Conservation (phyloP, 2,329 filamentous ascomycete species). For the Epichloe sp. region DNA sequence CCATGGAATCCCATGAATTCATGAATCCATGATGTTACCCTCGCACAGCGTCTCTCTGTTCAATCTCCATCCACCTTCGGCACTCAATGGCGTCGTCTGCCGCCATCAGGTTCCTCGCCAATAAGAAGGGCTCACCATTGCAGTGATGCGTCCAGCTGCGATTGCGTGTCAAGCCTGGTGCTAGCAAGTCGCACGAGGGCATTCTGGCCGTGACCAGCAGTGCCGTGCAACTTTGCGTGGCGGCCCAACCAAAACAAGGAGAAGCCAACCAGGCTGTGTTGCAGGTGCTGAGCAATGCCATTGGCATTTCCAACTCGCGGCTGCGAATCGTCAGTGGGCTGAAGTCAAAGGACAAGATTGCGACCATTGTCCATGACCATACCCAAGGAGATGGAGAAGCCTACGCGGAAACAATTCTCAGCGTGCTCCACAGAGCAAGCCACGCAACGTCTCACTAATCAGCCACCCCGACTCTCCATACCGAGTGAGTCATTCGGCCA, state of each 20-base stretch:
- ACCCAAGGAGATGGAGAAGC: conserved; percentile 15
- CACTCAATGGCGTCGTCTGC: conserved; percentile 16
- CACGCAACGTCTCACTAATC: not conserved
- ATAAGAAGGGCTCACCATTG: conserved; percentile 30
- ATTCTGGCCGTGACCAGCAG: conserved; percentile 42
- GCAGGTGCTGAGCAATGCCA: conserved; percentile 44
- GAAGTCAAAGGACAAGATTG: conserved; percentile 52
- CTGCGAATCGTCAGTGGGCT: conserved; percentile 48
- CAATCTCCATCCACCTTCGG: not conserved
- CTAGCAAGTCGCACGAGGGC: conserved; percentile 47
- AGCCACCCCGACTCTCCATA: not conserved
- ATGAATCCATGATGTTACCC: no score
- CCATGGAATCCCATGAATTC: no score
- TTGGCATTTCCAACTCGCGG: conserved; percentile 50
- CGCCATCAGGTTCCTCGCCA: conserved; percentile 34
- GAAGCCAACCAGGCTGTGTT: conserved; percentile 57
- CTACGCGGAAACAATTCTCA: conserved; percentile 15
- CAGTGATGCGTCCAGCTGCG: conserved; percentile 40
- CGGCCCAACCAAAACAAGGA: conserved; percentile 51
- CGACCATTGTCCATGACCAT: conserved; percentile 27
- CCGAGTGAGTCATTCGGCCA: conserved; percentile 3
- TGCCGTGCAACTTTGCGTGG: conserved; percentile 49
- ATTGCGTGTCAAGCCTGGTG: conserved; percentile 56
- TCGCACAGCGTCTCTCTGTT: no score
- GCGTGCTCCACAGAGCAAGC: conserved; percentile 16